Evolutionary conservation across 179 eudicot species (phyloP).

Genomic region (Silene noctiflora): DNA sequence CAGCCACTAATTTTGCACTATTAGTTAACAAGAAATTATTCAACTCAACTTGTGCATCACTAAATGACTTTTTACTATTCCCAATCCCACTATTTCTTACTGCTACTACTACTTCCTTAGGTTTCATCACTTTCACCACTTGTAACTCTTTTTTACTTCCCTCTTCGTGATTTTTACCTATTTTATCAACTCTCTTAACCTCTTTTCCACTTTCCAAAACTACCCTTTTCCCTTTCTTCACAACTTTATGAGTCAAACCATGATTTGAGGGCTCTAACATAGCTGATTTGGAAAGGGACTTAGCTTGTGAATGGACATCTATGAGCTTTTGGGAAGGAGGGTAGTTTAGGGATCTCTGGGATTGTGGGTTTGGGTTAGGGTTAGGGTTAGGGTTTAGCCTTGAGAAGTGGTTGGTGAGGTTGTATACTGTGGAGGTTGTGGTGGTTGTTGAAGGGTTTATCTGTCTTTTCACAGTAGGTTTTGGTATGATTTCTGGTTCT

Average conservation of each 20-base stretch:
- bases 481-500: conserved; percentile 24
- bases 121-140: neutral
- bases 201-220: conserved; percentile 30
- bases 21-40: conserved; percentile 57
- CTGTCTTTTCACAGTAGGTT: conserved; percentile 36
- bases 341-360: conserved; percentile 24
- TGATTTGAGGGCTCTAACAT: conserved; percentile 32
- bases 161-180: neutral
- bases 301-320: conserved; percentile 34
- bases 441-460: conserved; percentile 31
- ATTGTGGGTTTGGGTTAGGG: conserved; percentile 27
- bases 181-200: conserved; percentile 5
- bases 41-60: conserved; percentile 56
- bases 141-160: neutral
- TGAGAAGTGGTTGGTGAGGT: conserved; percentile 60
- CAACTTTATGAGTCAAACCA: conserved; percentile 30
- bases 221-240: conserved; percentile 29
- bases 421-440: conserved; percentile 39
- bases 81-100: conserved; percentile 20
- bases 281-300: conserved; percentile 39
- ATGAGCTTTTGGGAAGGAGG: conserved; percentile 20
- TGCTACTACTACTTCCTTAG: neutral
- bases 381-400: conserved; percentile 21
- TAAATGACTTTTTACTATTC: conserved; percentile 48
- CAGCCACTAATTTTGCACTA: conserved; percentile 76